Evolutionary conservation across 805 yeast species (phyloP).

Genomic region (Sungouiozyma ichnusensis): DNA sequence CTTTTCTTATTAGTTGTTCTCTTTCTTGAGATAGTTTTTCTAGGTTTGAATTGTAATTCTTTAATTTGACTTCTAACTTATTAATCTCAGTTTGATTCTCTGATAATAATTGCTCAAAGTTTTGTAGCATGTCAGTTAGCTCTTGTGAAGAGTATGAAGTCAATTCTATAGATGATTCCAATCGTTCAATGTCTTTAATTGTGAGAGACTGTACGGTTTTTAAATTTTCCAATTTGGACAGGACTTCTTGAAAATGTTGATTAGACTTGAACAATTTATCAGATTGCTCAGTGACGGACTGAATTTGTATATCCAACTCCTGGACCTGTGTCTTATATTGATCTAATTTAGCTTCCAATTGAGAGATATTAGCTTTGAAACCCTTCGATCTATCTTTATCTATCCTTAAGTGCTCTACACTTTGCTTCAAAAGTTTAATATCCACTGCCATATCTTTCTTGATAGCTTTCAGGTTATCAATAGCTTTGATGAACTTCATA

Average conservation of each 20-base stretch:
- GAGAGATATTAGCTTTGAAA: slow-evolving; percentile 38
- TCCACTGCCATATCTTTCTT: slow-evolving; percentile 71
- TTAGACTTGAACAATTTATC: slow-evolving; percentile 60
- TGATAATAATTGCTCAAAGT: slow-evolving; percentile 31
- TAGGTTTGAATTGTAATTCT: background rate
- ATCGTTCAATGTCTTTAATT: slow-evolving; percentile 40
- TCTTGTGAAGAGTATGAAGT: slow-evolving; percentile 28
- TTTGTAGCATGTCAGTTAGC: slow-evolving; percentile 31
- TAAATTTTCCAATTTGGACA: slow-evolving; percentile 53
- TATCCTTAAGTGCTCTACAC: slow-evolving; percentile 61
- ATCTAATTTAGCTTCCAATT: slow-evolving; percentile 36
- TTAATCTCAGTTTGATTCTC: slow-evolving; percentile 25
- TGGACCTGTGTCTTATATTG: slow-evolving; percentile 39
- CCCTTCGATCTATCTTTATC: slow-evolving; percentile 67
- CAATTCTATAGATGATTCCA: slow-evolving; percentile 24
- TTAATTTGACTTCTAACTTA: slow-evolving; percentile 16
- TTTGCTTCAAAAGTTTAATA: slow-evolving; percentile 63
- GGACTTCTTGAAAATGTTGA: slow-evolving; percentile 67
- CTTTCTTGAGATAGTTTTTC: slow-evolving; percentile 21
- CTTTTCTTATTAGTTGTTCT: slow-evolving; percentile 34
- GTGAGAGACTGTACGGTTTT: slow-evolving; percentile 37
- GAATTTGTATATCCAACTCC: slow-evolving; percentile 39
- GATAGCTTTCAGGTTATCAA: slow-evolving; percentile 65
- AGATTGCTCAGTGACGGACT: slow-evolving; percentile 44
- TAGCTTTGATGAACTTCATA: slow-evolving; percentile 79